A percentile compares a stretch with the other conserved stretches of the same genome.
phyloP scores from a whole-genome alignment of 2,329 filamentous ascomycete species.

The Sporothrix dimorphospora region DNA sequence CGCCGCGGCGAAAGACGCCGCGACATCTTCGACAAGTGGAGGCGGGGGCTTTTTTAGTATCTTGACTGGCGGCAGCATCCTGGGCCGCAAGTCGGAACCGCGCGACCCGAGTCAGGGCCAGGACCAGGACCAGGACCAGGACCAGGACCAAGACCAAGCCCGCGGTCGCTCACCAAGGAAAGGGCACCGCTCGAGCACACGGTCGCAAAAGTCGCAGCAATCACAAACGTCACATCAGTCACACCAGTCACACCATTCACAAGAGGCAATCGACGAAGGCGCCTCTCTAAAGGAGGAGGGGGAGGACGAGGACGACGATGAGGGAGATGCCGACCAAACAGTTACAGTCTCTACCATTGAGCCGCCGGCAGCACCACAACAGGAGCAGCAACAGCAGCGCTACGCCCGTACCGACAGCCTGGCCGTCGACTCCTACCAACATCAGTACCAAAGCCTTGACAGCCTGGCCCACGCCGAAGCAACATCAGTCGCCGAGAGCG shows the following conservation, averaged over 20 bases:
- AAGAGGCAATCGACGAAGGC: neutral
- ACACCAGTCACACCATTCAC: neutral
- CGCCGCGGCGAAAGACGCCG: neutral
- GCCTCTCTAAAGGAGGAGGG: neutral
- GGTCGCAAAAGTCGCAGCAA: neutral
- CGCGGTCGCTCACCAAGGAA: conserved; percentile 27
- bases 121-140: neutral
- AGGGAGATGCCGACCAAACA: conserved; percentile 27
- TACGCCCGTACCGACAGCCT: conserved; percentile 56
- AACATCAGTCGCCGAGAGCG: conserved; percentile 13
- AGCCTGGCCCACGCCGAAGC: conserved; percentile 42
- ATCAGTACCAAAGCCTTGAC: conserved; percentile 59
- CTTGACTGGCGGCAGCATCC: conserved; percentile 65
- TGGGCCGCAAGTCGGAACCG: conserved; percentile 37
- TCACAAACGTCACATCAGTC: neutral
- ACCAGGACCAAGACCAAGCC: neutral
- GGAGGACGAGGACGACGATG: neutral
- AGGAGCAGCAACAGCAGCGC: conserved; percentile 9
- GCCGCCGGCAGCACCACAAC: conserved; percentile 39
- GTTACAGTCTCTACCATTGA: neutral
- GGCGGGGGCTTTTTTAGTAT: conserved; percentile 65
- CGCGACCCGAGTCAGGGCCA: conserved; percentile 45
- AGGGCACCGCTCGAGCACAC: conserved; percentile 29
- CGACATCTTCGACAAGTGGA: neutral
- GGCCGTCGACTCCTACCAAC: conserved; percentile 47